These are phyloP conservation scores for Sporodiniella umbellata DNA, from an alignment of 371 early-diverging fungal genomes.

Conservation along the genomic window DNA sequence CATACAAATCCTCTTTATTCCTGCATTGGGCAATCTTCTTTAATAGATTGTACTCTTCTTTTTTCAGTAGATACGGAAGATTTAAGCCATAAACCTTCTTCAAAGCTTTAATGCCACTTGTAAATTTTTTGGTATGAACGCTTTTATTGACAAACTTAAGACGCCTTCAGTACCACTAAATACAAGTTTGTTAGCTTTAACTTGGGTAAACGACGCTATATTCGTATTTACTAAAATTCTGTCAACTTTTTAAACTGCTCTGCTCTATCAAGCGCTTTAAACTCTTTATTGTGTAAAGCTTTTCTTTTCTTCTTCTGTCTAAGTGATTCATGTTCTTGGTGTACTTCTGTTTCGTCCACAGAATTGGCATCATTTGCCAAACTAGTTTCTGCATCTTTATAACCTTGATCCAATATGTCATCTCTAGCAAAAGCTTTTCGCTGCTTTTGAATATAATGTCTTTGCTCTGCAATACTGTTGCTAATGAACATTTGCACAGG, in stretches of 20 bases:
- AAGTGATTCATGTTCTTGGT: slow-evolving; percentile 10
- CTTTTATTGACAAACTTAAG: slow-evolving; percentile 8
- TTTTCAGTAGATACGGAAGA: slow-evolving; percentile 8
- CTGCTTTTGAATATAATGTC: slow-evolving; percentile 3
- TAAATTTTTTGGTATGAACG: slow-evolving; percentile 6
- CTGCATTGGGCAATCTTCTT: slow-evolving; percentile 9
- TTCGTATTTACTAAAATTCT: slow-evolving; percentile 12
- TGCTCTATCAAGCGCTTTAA: slow-evolving; percentile 9
- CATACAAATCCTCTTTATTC: slow-evolving; percentile 13
- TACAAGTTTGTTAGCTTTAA: slow-evolving; percentile 8
- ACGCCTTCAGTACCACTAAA: slow-evolving; percentile 12
- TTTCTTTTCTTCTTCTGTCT: slow-evolving; percentile 9
- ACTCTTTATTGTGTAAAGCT: slow-evolving; percentile 9
- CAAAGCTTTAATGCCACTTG: slow-evolving; percentile 9
- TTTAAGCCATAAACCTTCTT: slow-evolving; percentile 9
- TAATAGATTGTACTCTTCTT: slow-evolving; percentile 7
- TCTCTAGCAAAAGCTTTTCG: slow-evolving; percentile 9
- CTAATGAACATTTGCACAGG: slow-evolving; percentile 9
- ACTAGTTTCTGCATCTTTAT: slow-evolving; percentile 16
- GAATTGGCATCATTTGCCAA: slow-evolving; percentile 4
- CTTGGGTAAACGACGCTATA: slow-evolving; percentile 2
- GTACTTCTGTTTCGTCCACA: slow-evolving; percentile 11
- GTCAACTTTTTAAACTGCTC: slow-evolving; percentile 12
- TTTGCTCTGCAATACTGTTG: slow-evolving; percentile 9
- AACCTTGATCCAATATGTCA: slow-evolving; percentile 12